Evolutionary conservation across 2,329 filamentous ascomycete species (phyloP), one percentile per base, ranked within the genome.

Genomic region (Rutstroemia sp.): DNA sequence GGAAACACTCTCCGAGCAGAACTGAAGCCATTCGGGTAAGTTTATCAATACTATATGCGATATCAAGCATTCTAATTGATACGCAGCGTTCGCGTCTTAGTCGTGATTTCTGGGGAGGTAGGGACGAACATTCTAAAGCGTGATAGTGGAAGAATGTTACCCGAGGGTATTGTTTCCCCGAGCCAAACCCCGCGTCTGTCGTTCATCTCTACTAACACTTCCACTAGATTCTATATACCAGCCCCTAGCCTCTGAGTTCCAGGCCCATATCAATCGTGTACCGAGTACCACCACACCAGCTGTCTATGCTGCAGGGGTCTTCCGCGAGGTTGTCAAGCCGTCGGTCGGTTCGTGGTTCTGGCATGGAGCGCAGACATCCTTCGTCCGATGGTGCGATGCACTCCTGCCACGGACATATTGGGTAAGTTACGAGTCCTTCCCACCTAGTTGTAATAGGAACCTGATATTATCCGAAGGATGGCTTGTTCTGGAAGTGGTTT

Each of bases 111-210:
- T 0, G 67, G 67, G 0, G 65, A 69, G 55, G 48, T 69, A 1
- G 49, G 61, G 1, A 68, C 67, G 1, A 68, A 69, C 40, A 65
- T 69, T 25, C 56, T 68, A 3, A 64, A 64, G 21, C 59, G 36
- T 2, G 67, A 68, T 38, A 12, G 9, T 1, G 5, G 59, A 12
- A 47, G 66, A 21, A 21, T 49, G 30, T 38, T 69, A 2, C 67
- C 67, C 7, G 47, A 59, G 53, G 61, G 64, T 64, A 23, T 23
- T 23, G 23, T 23, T 23, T 23, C 23, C 5, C 23, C 23, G 4
- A 23, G 23, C 23, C 23, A 27, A 25, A 5, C 10, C 27, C 17
- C 21, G 7, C 16, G 16, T 8, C 6, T 45, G 1, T 21, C n/a
- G 36, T 47, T n/a, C 42, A 23, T 30, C 12, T 51, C 8, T 39